Percentiles rank a stretch among this genome's conserved stretches.
These are phyloP conservation scores for Ammopiptanthus mongolicus DNA, from an alignment of 306 rosid species.

Conservation along the genomic window DNA sequence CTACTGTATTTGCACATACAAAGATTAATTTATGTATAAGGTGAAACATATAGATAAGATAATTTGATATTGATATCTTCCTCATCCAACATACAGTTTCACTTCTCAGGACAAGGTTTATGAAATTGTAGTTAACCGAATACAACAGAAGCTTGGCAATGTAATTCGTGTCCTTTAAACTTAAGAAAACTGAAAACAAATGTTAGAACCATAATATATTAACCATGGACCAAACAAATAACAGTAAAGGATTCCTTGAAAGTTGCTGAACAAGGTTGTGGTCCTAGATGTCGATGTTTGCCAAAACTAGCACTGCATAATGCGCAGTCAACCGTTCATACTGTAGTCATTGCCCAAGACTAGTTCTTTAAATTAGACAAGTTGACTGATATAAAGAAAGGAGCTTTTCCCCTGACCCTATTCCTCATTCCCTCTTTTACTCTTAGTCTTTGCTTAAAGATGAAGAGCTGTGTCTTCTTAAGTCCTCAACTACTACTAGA, in stretches of 20 bases:
- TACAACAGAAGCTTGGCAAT: not conserved
- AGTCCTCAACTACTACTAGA: not conserved
- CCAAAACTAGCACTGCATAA: slow-evolving; percentile 33
- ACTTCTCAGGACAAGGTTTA: not conserved
- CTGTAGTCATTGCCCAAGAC: slow-evolving; percentile 27
- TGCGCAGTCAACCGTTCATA: slow-evolving; percentile 14
- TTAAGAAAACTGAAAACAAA: slow-evolving; percentile 5
- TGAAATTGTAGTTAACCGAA: not conserved
- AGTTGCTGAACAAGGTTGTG: slow-evolving; percentile 22
- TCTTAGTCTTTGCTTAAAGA: slow-evolving; percentile 20
- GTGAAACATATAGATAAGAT: too few species aligned
- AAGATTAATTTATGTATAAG: too few species aligned
- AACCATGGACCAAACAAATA: slow-evolving; percentile 18
- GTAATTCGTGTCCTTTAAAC: slow-evolving; percentile 14
- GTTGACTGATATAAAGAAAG: slow-evolving; percentile 22
- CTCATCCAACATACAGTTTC: too few species aligned
- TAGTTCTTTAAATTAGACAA: slow-evolving; percentile 2
- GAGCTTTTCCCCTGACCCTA: slow-evolving; percentile 7
- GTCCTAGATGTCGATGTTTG: slow-evolving; percentile 31
- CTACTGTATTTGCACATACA: too few species aligned
- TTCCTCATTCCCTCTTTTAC: not conserved
- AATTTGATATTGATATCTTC: too few species aligned
- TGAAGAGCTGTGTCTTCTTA: not conserved
- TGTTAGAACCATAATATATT: not conserved
- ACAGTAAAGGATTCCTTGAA: slow-evolving; percentile 25